Evolutionary conservation across 2,329 filamentous ascomycete species (phyloP), one percentile per base, ranked within the genome.

Genomic region (Teratosphaeriaceae sp.): DNA sequence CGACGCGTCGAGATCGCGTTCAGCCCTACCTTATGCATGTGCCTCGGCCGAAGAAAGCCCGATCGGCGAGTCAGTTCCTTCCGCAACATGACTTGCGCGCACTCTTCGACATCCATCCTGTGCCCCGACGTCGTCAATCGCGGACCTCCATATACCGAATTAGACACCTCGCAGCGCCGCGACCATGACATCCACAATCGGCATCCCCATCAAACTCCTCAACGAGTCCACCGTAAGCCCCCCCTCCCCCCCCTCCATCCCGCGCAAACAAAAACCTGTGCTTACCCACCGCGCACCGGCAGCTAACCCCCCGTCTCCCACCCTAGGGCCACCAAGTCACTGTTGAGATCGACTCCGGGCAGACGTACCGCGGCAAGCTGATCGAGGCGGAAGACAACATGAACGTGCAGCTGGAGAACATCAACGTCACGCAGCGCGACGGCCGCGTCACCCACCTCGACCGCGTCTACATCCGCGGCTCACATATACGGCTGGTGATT

Each of bases 321-420:
- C n/a, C n/a, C n/a, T n/a, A 97, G 88, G 92, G 92, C 63, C 92
- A 98, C 70, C 90, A 96, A 61, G 84, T 98, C 57, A 98, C 92
- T 38, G 82, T 98, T 60, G 92, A 98, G 69, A 92, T 98, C 69
- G 84, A 84, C 41, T 87, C 85, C 40, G 87, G 87, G 36, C 84
- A 95, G 65, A 92, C 94, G 38, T 98, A 97, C 74, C 88, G 92
- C 54, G 92, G 92, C 64, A 96, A 96, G 72, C 83, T 98, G 21
- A 79, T 98, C 48, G 92, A 98, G 82, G 92, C 90, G 64, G 92
- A 98, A 74, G 92, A 98, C 71, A 97, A 97, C 76, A 98, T 98
- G 92, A 98, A 98, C 72, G 86, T 96, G 44, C 92, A 98, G 68
- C 84, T 98, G 58, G 95, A 94, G 71, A 94, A 98, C 71, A 97